phyloP scores from a whole-genome alignment of 192 early-diverging fungal genomes.

The Gamsiella multidivaricata region DNA sequence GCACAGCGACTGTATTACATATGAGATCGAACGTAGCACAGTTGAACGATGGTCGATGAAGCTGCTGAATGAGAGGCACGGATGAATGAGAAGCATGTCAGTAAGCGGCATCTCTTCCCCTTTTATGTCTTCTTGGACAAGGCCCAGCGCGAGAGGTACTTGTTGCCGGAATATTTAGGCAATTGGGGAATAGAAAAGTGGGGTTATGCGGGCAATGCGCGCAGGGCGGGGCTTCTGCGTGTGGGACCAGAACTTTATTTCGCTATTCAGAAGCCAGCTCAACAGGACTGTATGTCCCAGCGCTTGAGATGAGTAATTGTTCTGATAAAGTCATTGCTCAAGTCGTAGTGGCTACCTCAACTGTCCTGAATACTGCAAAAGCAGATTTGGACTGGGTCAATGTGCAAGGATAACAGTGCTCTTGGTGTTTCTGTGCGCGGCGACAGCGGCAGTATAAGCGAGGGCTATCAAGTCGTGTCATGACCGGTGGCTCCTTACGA shows the following conservation, averaged over 20 bases:
- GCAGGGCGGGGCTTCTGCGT: too few relatives aligned
- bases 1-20: too few relatives aligned
- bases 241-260: too few relatives aligned
- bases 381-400: slow-evolving; percentile 13
- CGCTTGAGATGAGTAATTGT: slow-evolving; percentile 64
- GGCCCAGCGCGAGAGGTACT: too few relatives aligned
- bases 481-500: slow-evolving; percentile 63
- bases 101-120: not conserved
- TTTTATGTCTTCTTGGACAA: not conserved
- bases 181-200: not conserved
- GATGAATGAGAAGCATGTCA: not conserved
- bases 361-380: slow-evolving; percentile 40
- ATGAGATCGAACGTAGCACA: too few relatives aligned
- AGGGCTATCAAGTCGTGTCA: slow-evolving; percentile 71
- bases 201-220: not conserved
- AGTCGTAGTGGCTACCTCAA: slow-evolving; percentile 48
- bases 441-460: slow-evolving; percentile 57
- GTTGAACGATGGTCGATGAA: too few relatives aligned
- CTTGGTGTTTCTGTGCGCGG: slow-evolving; percentile 50
- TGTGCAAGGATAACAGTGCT: slow-evolving; percentile 7
- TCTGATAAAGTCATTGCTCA: slow-evolving; percentile 74
- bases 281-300: too few relatives aligned
- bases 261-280: too few relatives aligned
- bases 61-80: too few relatives aligned
- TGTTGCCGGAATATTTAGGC: not conserved